These are phyloP conservation scores for Chimonanthus salicifolius DNA, from an alignment of 164 flowering plant species.

Conservation along the genomic window DNA sequence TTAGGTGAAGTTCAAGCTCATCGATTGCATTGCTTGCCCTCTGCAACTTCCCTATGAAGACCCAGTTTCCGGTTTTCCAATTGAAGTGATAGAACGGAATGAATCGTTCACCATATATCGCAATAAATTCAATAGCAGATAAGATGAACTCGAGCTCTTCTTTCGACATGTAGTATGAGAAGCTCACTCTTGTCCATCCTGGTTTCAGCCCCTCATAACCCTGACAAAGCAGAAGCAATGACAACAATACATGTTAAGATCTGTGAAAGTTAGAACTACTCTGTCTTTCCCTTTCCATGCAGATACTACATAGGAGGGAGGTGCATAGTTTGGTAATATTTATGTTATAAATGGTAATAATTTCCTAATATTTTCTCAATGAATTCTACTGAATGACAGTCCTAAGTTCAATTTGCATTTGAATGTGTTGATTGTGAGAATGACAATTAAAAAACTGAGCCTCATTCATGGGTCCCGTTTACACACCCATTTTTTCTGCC, in stretches of 20 bases:
- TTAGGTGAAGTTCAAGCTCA: neutral
- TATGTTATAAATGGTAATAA: too few relatives aligned
- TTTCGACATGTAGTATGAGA: slow-evolving; percentile 66
- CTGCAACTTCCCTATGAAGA: slow-evolving; percentile 21
- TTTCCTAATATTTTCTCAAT: too few relatives aligned
- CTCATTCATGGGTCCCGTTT: too few relatives aligned
- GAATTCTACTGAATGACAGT: too few relatives aligned
- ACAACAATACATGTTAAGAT: neutral
- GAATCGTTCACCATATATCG: slow-evolving; percentile 69
- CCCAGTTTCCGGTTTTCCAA: slow-evolving; percentile 68
- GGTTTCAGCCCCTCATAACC: slow-evolving; percentile 73
- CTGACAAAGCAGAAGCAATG: slow-evolving; percentile 22
- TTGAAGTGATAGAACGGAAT: slow-evolving; percentile 60
- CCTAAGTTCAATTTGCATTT: too few relatives aligned
- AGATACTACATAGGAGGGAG: too few relatives aligned
- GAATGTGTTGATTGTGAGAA: too few relatives aligned
- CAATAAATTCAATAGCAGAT: slow-evolving; percentile 63
- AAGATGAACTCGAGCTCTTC: slow-evolving; percentile 73
- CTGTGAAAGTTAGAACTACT: too few relatives aligned
- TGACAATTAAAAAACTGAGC: too few relatives aligned
- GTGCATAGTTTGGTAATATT: too few relatives aligned
- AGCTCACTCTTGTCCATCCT: slow-evolving; percentile 89
- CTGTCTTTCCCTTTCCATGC: too few relatives aligned
- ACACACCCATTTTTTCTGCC: too few relatives aligned
- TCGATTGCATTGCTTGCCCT: neutral